Conservation (phyloP, 164 flowering plant genomes). For the Umbellularia californica region DNA sequence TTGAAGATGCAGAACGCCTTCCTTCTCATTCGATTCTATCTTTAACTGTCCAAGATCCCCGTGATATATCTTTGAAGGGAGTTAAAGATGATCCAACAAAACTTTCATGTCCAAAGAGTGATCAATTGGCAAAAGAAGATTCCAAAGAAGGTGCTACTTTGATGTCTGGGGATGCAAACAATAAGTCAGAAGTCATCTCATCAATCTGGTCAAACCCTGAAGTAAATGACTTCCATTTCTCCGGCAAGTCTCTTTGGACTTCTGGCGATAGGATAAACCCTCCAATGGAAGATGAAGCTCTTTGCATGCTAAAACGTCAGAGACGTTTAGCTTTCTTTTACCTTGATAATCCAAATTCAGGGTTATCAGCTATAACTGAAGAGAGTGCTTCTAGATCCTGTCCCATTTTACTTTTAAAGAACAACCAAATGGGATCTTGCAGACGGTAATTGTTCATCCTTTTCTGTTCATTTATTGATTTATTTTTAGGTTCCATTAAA, state of each 20-base stretch:
- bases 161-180: slow-evolving; percentile 10
- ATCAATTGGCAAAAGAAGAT: slow-evolving; percentile 18
- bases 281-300: slow-evolving; percentile 63
- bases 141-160: slow-evolving; percentile 11
- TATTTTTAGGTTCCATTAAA: neutral
- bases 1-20: slow-evolving; percentile 39
- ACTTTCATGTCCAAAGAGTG: slow-evolving; percentile 5
- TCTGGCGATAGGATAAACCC: slow-evolving; percentile 27
- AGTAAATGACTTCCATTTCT: slow-evolving; percentile 9
- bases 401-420: slow-evolving; percentile 65
- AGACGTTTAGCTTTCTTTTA: slow-evolving; percentile 42
- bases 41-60: slow-evolving; percentile 69
- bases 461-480: neutral
- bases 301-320: slow-evolving; percentile 55
- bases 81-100: slow-evolving; percentile 20
- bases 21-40: slow-evolving; percentile 51
- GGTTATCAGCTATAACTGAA: slow-evolving; percentile 16
- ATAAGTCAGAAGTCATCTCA: slow-evolving; percentile 13
- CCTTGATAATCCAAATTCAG: slow-evolving; percentile 29
- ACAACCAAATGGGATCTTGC: slow-evolving; percentile 17
- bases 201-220: slow-evolving; percentile 23
- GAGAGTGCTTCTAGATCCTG: slow-evolving; percentile 43
- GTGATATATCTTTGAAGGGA: slow-evolving; percentile 22
- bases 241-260: slow-evolving; percentile 55
- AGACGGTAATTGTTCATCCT: slow-evolving; percentile 13